These are phyloP conservation scores for Fusarium tricinctum DNA, from an alignment of 2,329 filamentous ascomycete species.

Conservation along the genomic window DNA sequence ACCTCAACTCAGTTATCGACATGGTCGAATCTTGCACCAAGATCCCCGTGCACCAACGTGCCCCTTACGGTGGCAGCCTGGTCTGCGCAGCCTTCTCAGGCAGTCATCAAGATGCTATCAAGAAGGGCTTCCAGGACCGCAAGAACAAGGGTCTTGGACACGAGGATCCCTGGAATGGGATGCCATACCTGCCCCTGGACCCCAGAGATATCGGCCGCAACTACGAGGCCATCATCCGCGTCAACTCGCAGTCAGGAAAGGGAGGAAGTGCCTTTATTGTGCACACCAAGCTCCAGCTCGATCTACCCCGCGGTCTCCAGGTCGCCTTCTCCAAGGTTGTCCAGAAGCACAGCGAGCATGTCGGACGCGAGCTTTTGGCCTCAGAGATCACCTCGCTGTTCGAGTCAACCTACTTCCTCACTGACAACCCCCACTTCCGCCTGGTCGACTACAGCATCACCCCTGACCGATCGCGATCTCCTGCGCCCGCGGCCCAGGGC, in stretches of 20 bases:
- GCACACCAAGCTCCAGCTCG: slow-evolving; percentile 87
- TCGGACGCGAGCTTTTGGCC: slow-evolving; percentile 86
- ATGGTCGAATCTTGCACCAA: slow-evolving; percentile 94
- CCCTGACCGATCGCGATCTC: slow-evolving; percentile 83
- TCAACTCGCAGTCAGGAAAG: slow-evolving; percentile 97
- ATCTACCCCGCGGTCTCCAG: slow-evolving; percentile 92
- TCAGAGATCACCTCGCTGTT: slow-evolving; percentile 91
- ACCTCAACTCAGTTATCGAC: slow-evolving; percentile 87
- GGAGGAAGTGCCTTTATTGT: slow-evolving; percentile 96
- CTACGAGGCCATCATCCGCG: slow-evolving; percentile 98
- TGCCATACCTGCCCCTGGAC: slow-evolving; percentile 94
- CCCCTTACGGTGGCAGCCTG: slow-evolving; percentile 90
- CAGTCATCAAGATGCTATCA: slow-evolving; percentile 95
- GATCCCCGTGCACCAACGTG: slow-evolving; percentile 90
- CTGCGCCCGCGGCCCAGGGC: slow-evolving; percentile 75
- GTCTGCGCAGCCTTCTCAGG: slow-evolving; percentile 93
- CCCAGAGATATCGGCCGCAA: slow-evolving; percentile 93
- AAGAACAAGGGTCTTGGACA: slow-evolving; percentile 69
- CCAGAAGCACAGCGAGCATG: slow-evolving; percentile 82
- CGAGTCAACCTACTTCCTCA: slow-evolving; percentile 87
- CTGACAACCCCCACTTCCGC: slow-evolving; percentile 84
- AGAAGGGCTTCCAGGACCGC: slow-evolving; percentile 86
- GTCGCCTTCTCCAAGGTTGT: slow-evolving; percentile 91
- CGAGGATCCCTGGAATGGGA: slow-evolving; percentile 78
- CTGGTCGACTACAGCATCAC: slow-evolving; percentile 93